phyloP scores from a whole-genome alignment of 2,329 filamentous ascomycete genomes.

The Talaromyces sp. region DNA sequence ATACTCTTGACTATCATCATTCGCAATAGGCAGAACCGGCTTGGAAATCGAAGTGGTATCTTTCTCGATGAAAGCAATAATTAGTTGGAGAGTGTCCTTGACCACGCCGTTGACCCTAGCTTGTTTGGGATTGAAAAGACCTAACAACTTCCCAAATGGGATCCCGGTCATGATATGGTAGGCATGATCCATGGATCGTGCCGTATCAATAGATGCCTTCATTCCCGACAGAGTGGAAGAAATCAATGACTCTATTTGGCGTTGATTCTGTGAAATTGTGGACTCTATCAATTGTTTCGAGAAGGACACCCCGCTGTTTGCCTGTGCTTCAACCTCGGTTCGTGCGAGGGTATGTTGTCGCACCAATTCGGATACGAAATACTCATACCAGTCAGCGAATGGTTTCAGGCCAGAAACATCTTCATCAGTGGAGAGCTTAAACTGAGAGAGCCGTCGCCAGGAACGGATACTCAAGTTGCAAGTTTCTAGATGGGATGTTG shows the following conservation, averaged over 20 bases:
- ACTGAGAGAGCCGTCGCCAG: constrained; percentile 54
- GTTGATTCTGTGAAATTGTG: constrained; percentile 53
- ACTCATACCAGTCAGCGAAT: constrained; percentile 52
- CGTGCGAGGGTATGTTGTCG: constrained; percentile 53
- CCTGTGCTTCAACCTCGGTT: constrained; percentile 54
- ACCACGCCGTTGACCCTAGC: constrained; percentile 42
- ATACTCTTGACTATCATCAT: constrained; percentile 62
- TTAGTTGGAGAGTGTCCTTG: constrained; percentile 45
- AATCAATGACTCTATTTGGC: constrained; percentile 52
- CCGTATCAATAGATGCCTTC: constrained; percentile 41
- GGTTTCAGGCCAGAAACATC: constrained; percentile 39
- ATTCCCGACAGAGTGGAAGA: constrained; percentile 49
- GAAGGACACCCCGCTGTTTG: constrained; percentile 33
- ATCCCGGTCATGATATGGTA: constrained; percentile 40
- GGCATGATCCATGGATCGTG: constrained; percentile 36
- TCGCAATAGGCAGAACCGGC: constrained; percentile 25
- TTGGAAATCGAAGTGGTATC: constrained; percentile 19
- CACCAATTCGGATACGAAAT: constrained; percentile 49
- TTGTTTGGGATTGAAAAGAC: constrained; percentile 48
- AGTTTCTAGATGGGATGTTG: constrained; percentile 54
- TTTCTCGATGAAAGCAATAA: constrained; percentile 38
- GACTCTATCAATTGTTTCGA: constrained; percentile 45
- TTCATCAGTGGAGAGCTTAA: constrained; percentile 52
- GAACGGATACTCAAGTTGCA: constrained; percentile 55
- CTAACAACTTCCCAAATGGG: constrained; percentile 43